These are phyloP conservation scores for Stereocaulon alpinum DNA, from an alignment of 495 filamentous ascomycete genomes.

Conservation along the genomic window DNA sequence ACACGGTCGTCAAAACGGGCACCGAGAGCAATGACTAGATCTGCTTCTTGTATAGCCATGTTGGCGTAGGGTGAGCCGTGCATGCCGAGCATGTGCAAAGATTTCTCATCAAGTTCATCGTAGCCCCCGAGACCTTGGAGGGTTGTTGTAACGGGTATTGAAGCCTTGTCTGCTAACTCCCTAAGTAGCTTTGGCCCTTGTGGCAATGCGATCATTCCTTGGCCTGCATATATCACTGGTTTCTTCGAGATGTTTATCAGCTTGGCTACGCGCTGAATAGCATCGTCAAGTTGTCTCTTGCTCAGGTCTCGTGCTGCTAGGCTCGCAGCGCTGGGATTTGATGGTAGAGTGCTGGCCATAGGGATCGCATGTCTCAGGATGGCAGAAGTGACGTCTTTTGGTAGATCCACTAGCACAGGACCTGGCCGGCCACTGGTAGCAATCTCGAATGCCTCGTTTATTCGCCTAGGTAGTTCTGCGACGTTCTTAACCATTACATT, in stretches of 20 bases:
- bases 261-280: slow-evolving; percentile 42
- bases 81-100: slow-evolving; percentile 55
- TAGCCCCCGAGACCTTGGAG: slow-evolving; percentile 57
- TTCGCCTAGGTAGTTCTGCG: slow-evolving; percentile 46
- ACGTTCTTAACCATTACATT: slow-evolving; percentile 53
- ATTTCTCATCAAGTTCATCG: slow-evolving; percentile 48
- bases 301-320: slow-evolving; percentile 41
- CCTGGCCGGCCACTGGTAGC: slow-evolving; percentile 49
- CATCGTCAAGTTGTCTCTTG: slow-evolving; percentile 36
- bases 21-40: slow-evolving; percentile 51
- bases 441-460: slow-evolving; percentile 55
- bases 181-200: slow-evolving; percentile 44
- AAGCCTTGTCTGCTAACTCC: slow-evolving; percentile 47
- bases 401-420: slow-evolving; percentile 52
- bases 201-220: slow-evolving; percentile 42
- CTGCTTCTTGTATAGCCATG: slow-evolving; percentile 56
- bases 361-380: slow-evolving; percentile 44
- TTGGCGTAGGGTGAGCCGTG: slow-evolving; percentile 55
- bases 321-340: slow-evolving; percentile 45
- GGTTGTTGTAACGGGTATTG: slow-evolving; percentile 53
- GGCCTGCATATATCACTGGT: slow-evolving; percentile 50
- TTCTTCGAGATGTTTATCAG: slow-evolving; percentile 51
- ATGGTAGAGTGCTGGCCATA: slow-evolving; percentile 43
- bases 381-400: slow-evolving; percentile 48
- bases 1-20: slow-evolving; percentile 55